Base-by-base conservation (phyloP, 2,329 filamentous ascomycete species). In the Proliferodiscus dingleyae region DNA sequence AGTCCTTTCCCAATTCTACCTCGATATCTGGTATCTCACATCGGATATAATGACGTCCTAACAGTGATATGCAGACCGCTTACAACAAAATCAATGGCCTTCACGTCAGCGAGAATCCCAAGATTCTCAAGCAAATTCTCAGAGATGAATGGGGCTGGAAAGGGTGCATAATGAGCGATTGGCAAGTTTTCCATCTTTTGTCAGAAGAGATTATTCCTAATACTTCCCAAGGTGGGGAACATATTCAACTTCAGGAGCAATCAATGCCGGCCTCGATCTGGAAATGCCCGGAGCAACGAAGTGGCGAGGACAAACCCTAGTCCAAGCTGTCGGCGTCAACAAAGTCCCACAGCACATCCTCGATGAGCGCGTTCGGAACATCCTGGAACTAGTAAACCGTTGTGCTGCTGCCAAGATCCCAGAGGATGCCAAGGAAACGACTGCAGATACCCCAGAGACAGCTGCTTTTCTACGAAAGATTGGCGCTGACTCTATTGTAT, bases 401-500 rank as follows among this genome's bases (percentile, higher is more conserved):
- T 74, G 6, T 67, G 71, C 46, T 72, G 56, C 50, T 16, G 47
- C 57, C 13, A 55, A 59, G 4, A 50, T 59, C 29, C 45, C 50
- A 11, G 59, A 59, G 15, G 32, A 57, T 39, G 58, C 58, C 32
- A 46, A 51, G 8, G 63, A 59, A 47, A 58, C 41, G 26, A 57
- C 51, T n/a, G 49, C 39, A 5, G 50, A 60, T 47, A 63, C 39
- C 5, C 63, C 56, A 15, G 67, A 64, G 50, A 64, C 63, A 37
- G 62, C 61, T 8, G 56, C 59, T 10, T 56, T 83, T 21, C 70
- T 82, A 9, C 71, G 81, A 23, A 69, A 75, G 26, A 68, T 81
- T 5, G 78, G 79, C 2, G 71, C 74, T 0, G 76, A 83, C 47
- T 78, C 76, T 1, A 75, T 83, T 11, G 80, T 85, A 0, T 69